Base-by-base conservation (phyloP, 2,329 filamentous ascomycete species). In the Aspergillus brasiliensis region DNA sequence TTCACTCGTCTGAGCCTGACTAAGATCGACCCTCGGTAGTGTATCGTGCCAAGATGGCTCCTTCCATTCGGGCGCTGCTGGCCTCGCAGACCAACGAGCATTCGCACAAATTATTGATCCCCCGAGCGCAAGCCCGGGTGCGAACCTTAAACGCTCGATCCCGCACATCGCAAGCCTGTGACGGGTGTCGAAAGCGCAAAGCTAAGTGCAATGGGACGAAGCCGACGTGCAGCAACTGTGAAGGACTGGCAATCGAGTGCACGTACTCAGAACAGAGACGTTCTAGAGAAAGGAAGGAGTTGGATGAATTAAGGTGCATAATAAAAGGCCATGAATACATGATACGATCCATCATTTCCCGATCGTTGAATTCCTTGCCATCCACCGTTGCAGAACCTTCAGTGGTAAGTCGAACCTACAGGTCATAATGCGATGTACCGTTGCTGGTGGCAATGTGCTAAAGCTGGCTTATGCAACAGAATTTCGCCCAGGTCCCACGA, bases 151-250 rank as follows among this genome's bases (percentile, higher is more conserved):
- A 25, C 37, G 10, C 51, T 37, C 51, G 51, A 8, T 25, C 38
- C 23, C 37, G 51, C n/a, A 31, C 51, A 7, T 11, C 15, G 7
- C 51, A 37, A 17, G 51, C 51, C 37, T 54, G 51, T 23, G 51
- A 54, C 19, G 8, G 15, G 37, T 54, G 51, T 44, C 38, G 51
- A 8, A 37, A 54, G 19, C 51, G 51, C 51, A 54, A 54, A 19
- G 51, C 51, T 10, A 54, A 54, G 38, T 54, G 51, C 51, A 54
- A 54, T 31, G 38, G 51, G 13, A n/a, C n/a, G 2, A 54, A 21
- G 51, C 37, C 51, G 7, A 11, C 27, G 8, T 54, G 51, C 13
- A n/a, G n/a, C 37, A n/a, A 44, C 11, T 54, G 51, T 28, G 51
- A 27, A 6, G 38, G 51, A 5, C 17, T 54, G 23, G 37, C 11